These are phyloP conservation scores for Lactarius indigo DNA, from an alignment of 768 basidiomycete species.

Conservation along the genomic window DNA sequence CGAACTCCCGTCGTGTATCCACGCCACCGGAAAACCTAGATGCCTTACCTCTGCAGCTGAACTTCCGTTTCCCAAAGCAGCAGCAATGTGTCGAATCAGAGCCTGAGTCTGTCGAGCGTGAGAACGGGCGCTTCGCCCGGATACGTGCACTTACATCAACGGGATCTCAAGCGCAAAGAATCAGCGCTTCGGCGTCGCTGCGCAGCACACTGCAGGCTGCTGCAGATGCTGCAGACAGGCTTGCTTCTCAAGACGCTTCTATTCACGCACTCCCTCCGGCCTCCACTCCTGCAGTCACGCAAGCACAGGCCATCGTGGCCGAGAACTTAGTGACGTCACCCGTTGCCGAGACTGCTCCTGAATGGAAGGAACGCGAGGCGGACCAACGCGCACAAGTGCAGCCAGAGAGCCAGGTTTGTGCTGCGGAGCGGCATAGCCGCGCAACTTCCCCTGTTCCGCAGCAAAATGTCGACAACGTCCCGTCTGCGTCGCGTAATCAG, in stretches of 20 bases:
- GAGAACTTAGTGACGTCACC: neutral
- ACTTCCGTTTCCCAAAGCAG: constrained; percentile 22
- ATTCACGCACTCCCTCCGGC: neutral
- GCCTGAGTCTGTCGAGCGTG: constrained; percentile 14
- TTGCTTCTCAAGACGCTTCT: constrained; percentile 10
- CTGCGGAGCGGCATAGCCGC: neutral
- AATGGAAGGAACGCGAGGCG: neutral
- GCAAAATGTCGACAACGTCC: neutral
- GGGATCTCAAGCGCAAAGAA: constrained; percentile 5
- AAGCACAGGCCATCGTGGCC: neutral
- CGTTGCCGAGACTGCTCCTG: neutral
- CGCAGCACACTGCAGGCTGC: constrained; percentile 18
- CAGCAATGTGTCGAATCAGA: constrained; percentile 13
- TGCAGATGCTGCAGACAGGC: constrained; percentile 9
- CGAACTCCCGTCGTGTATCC: neutral
- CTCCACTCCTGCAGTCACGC: neutral
- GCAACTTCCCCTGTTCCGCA: neutral
- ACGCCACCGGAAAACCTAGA: constrained; percentile 1
- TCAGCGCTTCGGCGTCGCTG: constrained; percentile 15
- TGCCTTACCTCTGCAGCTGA: constrained; percentile 8
- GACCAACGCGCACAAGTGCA: neutral
- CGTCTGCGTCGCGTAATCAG: neutral
- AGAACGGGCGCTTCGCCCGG: constrained; percentile 11
- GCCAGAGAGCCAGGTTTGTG: neutral
- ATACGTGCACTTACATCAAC: constrained; percentile 4